Evolutionary conservation across 805 yeast species (phyloP), one percentile per base, ranked within the genome.

Genomic region (Monosporozyma unispora): DNA sequence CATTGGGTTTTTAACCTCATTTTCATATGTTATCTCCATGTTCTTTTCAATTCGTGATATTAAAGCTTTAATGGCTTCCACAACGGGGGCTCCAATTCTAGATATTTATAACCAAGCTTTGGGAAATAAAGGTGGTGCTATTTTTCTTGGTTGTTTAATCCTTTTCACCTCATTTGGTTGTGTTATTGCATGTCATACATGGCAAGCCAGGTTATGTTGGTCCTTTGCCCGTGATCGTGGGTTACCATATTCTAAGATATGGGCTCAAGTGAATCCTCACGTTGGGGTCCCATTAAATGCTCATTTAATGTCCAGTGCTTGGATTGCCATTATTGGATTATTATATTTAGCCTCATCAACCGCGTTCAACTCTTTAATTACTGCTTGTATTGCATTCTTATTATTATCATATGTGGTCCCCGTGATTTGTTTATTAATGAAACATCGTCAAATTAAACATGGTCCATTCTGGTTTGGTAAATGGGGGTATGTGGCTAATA

Each of bases 151-250:
- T 23, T 66, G 73, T 35, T 62, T 81, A 55, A 70, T 82, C 42
- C 63, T 80, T 27, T 65, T 77, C 44, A 78, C 85, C 9, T 81
- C 84, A 11, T 67, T 78, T 52, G 84, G 83, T 47, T 78, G 85
- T 64, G 78, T 77, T 53, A 77, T 81, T 60, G 76, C 84, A 6
- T 77, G 82, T 29, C 84, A 80, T 55, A 80, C 87, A 4, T 81
- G 87, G 85, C 84, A 80, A 57, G 81, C 86, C 37, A 72, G 89
- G 57, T 69, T 81, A 52, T 74, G 83, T 53, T 83, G 87, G 85
- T 81, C 88, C 2, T 82, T 82, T 59, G 73, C 87, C 5, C 74
- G 88, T 67, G 87, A 83, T 62, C 74, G 78, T 46, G 89, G 87
- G 23, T 68, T 83, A 50, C 85, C 85, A 25, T 78, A 74, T 35